A percentile compares a stretch with the other conserved stretches of the same genome.
These are phyloP conservation scores for Graphilbum ipis-grandicollis DNA, from an alignment of 2,329 filamentous ascomycete species.

Conservation along the genomic window DNA sequence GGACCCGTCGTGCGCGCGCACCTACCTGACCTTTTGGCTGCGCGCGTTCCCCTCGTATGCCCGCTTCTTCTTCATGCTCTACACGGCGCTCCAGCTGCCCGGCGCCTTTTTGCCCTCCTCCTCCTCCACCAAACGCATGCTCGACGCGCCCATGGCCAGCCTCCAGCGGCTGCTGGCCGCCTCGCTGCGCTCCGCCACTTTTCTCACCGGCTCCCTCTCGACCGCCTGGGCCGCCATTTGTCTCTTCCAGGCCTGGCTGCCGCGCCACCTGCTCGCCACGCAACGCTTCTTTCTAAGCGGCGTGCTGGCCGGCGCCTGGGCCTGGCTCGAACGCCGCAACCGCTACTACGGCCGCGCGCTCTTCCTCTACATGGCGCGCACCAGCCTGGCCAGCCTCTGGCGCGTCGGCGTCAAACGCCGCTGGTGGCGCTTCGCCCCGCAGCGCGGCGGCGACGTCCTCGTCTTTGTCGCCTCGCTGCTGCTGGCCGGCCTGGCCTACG, in stretches of 20 bases:
- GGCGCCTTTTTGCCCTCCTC: slow-evolving; percentile 35
- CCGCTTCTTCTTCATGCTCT: slow-evolving; percentile 61
- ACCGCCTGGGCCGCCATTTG: slow-evolving; percentile 82
- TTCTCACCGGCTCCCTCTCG: slow-evolving; percentile 68
- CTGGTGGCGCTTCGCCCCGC: slow-evolving; percentile 82
- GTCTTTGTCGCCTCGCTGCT: slow-evolving; percentile 69
- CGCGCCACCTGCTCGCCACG: slow-evolving; percentile 55
- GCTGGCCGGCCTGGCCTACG: slow-evolving; percentile 61
- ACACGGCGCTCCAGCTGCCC: slow-evolving; percentile 53
- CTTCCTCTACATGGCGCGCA: slow-evolving; percentile 62
- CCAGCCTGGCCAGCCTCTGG: slow-evolving; percentile 73
- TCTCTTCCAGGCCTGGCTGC: slow-evolving; percentile 67
- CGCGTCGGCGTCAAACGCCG: slow-evolving; percentile 84
- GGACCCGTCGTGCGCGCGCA: slow-evolving; percentile 75
- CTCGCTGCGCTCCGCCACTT: slow-evolving; percentile 58
- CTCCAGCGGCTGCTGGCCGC: slow-evolving; percentile 48
- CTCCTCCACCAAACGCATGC: no score
- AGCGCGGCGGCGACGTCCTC: slow-evolving; percentile 68
- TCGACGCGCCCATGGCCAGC: slow-evolving; percentile 50
- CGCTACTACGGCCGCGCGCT: slow-evolving; percentile 46
- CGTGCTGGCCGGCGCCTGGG: slow-evolving; percentile 72
- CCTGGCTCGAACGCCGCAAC: slow-evolving; percentile 53
- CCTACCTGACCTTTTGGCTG: slow-evolving; percentile 77
- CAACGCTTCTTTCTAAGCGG: slow-evolving; percentile 85
- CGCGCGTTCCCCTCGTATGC: slow-evolving; percentile 63